These are phyloP conservation scores for Sugiyamaella boreocaroliniensis DNA, from an alignment of 805 yeast species.

Conservation along the genomic window DNA sequence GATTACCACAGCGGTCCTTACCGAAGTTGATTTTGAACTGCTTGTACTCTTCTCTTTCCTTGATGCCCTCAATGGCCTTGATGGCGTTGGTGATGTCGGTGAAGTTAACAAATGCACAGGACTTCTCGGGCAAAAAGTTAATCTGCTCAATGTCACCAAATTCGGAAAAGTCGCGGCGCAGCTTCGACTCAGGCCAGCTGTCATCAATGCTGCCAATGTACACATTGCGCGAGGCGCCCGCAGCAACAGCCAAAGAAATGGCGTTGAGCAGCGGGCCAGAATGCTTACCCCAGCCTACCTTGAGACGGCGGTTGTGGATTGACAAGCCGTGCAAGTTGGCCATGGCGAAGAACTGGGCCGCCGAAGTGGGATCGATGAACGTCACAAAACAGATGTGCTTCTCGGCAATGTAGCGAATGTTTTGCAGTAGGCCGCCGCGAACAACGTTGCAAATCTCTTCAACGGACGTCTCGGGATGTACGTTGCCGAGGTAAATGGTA, in stretches of 20 bases:
- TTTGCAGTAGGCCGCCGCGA: constrained; percentile 88
- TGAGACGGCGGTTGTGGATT: constrained; percentile 77
- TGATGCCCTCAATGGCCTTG: constrained; percentile 85
- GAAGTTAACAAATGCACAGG: constrained; percentile 87
- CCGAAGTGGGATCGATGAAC: constrained; percentile 93
- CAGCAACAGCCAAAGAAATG: constrained; percentile 78
- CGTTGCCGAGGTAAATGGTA: constrained; percentile 83
- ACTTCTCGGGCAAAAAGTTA: constrained; percentile 73
- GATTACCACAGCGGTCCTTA: constrained; percentile 90
- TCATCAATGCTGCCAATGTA: constrained; percentile 70
- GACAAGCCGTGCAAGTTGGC: constrained; percentile 83
- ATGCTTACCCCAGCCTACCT: constrained; percentile 97
- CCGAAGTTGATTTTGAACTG: constrained; percentile 83
- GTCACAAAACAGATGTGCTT: constrained; percentile 92
- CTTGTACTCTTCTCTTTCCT: constrained; percentile 55
- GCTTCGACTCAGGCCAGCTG: constrained; percentile 42
- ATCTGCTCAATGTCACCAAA: constrained; percentile 96
- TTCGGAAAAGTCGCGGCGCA: constrained; percentile 66
- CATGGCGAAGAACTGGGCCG: constrained; percentile 95
- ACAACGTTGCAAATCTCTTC: constrained; percentile 96
- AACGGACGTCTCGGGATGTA: constrained; percentile 79
- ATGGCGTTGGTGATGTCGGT: constrained; percentile 88
- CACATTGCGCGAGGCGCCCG: constrained; percentile 91
- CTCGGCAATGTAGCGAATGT: constrained; percentile 71
- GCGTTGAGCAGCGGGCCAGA: constrained; percentile 88